Evolutionary conservation across 2,329 filamentous ascomycete genomes (phyloP), one percentile per base, ranked within the genome.

Genomic region (Decorospora gaudefroyi): DNA sequence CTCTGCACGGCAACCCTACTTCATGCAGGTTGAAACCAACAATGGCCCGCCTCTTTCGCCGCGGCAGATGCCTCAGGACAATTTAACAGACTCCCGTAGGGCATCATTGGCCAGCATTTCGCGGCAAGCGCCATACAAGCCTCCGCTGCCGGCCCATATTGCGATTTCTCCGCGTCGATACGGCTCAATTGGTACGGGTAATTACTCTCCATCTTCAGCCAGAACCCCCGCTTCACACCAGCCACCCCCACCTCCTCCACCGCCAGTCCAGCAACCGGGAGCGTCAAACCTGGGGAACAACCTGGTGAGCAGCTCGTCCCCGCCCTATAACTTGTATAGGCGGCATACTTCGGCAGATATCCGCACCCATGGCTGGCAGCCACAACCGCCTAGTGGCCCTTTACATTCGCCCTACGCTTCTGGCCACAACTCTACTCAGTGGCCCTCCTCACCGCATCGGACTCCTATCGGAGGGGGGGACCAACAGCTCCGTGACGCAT

Each of bases 281-380:
- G 72, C 82, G 23, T 76, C 80, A n/a, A 76, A 74, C 31, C 51
- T 60, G 43, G 62, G 62, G 32, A 63, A 51, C 40, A 64, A 55
- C 44, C 72, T 75, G 42, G 55, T 50, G 32, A 62, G 50, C 40
- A 76, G 76, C 42, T 57, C 64, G 13, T 81, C 81, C 25, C 78
- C 81, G 16, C 78, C 80, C 1, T 80, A 83, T 43, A 90, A 84
- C 60, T 77, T 96, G 32, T 82, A 84, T 30, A 85, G 92, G 52
- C 83, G 92, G 49, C 93, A 99, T 72, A 99, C 93, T 1, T 92
- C 91, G 26, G 93, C 93, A 46, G 93, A 99, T 67, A 97, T 99
- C 58, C 86, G 93, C 39, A 86, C 74, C 4, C 73, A 76, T 50
- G 74, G 75, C 47, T 91, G 76, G 59, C 87, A 90, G 65, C 89